Evolutionary conservation across 2,329 filamentous ascomycete genomes (phyloP).

Genomic region (Paradendryphiella salina): DNA sequence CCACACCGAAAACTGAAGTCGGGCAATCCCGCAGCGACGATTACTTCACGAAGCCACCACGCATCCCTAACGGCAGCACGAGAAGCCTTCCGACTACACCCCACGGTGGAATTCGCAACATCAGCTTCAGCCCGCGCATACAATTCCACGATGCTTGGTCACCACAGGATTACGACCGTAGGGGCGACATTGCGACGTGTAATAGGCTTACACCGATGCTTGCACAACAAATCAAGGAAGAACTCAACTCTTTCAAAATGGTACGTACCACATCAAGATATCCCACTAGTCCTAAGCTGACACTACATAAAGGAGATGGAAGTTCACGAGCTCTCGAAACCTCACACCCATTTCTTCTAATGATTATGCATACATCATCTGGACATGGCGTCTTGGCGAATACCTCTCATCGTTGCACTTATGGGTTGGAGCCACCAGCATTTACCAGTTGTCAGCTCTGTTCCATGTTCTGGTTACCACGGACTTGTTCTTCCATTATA

Average conservation of each 20-base stretch:
- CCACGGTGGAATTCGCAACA: slow-evolving; percentile 63
- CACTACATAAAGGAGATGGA: slow-evolving; percentile 84
- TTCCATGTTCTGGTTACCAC: slow-evolving; percentile 49
- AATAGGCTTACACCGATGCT: slow-evolving; percentile 96
- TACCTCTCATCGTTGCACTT: slow-evolving; percentile 40
- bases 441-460: slow-evolving; percentile 48
- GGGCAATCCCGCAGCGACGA: slow-evolving; percentile 64
- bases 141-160: slow-evolving; percentile 98
- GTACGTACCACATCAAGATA: slow-evolving; percentile 55
- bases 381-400: slow-evolving; percentile 51
- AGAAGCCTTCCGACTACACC: slow-evolving; percentile 83
- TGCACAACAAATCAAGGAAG: slow-evolving; percentile 98
- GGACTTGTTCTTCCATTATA: slow-evolving; percentile 48
- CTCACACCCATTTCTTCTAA: slow-evolving; percentile 99
- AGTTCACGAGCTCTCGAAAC: slow-evolving; percentile 97
- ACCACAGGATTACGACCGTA: slow-evolving; percentile 90
- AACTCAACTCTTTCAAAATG: slow-evolving; percentile 99
- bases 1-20: slow-evolving; percentile 78
- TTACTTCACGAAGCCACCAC: slow-evolving; percentile 80
- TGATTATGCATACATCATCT: slow-evolving; percentile 48
- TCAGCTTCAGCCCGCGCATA: slow-evolving; percentile 85
- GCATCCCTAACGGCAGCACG: slow-evolving; percentile 69
- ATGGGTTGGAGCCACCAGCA: slow-evolving; percentile 46
- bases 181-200: slow-evolving; percentile 95
- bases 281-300: slow-evolving; percentile 46